Conservation (phyloP, 2,329 filamentous ascomycete species). For the Pseudophaeomoniella oleicola region DNA sequence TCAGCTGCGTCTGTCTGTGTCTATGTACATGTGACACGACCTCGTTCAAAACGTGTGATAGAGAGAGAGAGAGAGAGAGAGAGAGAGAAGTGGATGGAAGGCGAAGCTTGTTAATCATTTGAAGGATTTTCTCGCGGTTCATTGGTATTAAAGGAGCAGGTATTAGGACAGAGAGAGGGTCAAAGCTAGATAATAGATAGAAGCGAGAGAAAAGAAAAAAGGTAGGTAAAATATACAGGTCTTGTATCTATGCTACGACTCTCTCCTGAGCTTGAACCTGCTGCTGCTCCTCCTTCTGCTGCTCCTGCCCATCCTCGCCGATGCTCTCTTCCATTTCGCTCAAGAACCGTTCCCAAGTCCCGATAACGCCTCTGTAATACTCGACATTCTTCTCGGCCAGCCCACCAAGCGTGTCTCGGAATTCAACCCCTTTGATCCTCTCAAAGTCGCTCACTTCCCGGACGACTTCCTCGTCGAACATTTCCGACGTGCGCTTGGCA, state of each 20-base stretch:
- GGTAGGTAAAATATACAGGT: neutral
- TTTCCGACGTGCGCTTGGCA: conserved; percentile 72
- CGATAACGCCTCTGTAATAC: conserved; percentile 68
- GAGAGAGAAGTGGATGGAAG: conserved; percentile 1
- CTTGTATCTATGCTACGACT: neutral
- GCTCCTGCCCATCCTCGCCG: conserved; percentile 29
- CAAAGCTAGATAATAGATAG: neutral
- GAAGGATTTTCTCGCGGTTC: no score
- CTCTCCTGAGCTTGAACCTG: neutral
- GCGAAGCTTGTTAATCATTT: conserved; percentile 1
- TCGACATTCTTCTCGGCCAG: conserved; percentile 73
- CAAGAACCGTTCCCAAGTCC: conserved; percentile 84
- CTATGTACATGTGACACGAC: conserved; percentile 8
- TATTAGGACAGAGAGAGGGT: no score
- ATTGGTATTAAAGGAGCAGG: no score
- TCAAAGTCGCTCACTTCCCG: conserved; percentile 90
- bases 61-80: conserved; percentile 4
- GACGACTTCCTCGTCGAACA: conserved; percentile 92
- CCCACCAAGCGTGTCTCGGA: conserved; percentile 70
- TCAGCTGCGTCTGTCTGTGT: no score
- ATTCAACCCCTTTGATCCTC: conserved; percentile 86
- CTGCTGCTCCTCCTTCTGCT: neutral
- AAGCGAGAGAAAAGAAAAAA: neutral
- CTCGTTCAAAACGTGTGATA: conserved; percentile 1
- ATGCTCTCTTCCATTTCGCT: conserved; percentile 71